Percentiles rank a stretch among this genome's conserved stretches.
Evolutionary conservation across 108 stramenopile genomes (phyloP).

Genomic region (Skeletonema grethae): DNA sequence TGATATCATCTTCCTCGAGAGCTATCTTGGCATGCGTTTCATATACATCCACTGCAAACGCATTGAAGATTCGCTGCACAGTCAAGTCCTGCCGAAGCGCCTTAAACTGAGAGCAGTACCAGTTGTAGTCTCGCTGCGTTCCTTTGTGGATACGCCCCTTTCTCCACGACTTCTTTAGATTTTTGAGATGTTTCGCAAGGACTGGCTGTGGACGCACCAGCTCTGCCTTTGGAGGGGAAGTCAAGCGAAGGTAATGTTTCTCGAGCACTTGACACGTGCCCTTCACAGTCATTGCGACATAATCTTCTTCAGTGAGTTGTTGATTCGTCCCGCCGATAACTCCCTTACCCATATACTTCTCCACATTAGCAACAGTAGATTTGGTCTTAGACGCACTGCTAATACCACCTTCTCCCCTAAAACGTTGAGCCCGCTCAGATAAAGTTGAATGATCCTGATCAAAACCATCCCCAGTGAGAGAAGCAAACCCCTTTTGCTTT

Average conservation of each 20-base stretch:
- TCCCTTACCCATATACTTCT: constrained; percentile 71
- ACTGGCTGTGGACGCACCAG: constrained; percentile 70
- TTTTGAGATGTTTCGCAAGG: constrained; percentile 59
- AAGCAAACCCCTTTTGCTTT: constrained; percentile 20
- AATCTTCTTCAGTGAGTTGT: constrained; percentile 62
- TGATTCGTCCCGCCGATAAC: constrained; percentile 61
- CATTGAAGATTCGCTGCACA: constrained; percentile 89
- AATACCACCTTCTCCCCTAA: constrained; percentile 63
- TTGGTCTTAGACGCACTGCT: constrained; percentile 21
- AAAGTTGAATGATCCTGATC: constrained; percentile 44
- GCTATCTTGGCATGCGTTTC: constrained; percentile 96
- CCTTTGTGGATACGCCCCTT: constrained; percentile 30
- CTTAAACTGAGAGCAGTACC: constrained; percentile 94
- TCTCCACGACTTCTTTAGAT: constrained; percentile 53
- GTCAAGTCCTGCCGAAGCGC: constrained; percentile 95
- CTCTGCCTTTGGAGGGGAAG: constrained; percentile 71
- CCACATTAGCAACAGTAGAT: constrained; percentile 42
- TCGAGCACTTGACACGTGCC: constrained; percentile 75
- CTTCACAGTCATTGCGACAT: constrained; percentile 76
- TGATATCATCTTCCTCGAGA: constrained; percentile 85
- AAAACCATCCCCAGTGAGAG: constrained; percentile 35
- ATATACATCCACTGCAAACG: constrained; percentile 91
- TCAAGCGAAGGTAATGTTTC: constrained; percentile 85
- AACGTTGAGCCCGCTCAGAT: constrained; percentile 61
- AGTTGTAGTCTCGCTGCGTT: constrained; percentile 65